Conservation (phyloP, 2,329 filamentous ascomycete genomes). For the Teratosphaeria gauchensis region DNA sequence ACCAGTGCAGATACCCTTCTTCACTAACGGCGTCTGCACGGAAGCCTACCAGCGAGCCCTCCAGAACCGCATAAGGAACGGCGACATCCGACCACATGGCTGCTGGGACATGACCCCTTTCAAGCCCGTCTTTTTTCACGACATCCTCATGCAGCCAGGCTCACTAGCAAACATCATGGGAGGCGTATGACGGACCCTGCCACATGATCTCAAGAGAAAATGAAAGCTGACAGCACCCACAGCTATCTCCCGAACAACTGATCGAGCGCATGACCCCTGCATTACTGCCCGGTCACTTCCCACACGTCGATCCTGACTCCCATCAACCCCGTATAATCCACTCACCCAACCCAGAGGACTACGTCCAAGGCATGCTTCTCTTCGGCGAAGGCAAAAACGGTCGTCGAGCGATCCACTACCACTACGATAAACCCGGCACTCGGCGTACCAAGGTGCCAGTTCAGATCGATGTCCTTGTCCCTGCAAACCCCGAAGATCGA, state of each 20-base stretch:
- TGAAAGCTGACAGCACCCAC: not conserved
- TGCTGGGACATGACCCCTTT: conserved; percentile 45
- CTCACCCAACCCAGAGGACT: conserved; percentile 8
- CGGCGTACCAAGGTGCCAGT: conserved; percentile 11
- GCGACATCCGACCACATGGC: conserved; percentile 37
- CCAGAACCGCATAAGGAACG: conserved; percentile 14
- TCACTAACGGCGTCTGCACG: conserved; percentile 7
- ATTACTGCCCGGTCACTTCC: conserved; percentile 13
- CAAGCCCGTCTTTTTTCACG: conserved; percentile 44
- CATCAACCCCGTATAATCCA: conserved; percentile 13
- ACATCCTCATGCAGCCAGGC: conserved; percentile 43
- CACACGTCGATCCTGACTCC: conserved; percentile 11
- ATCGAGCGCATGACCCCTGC: conserved; percentile 21
- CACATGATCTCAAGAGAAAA: not conserved
- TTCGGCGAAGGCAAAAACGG: conserved; percentile 16
- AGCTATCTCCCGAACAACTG: conserved; percentile 3
- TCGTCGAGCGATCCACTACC: conserved; percentile 13
- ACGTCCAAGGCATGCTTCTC: conserved; percentile 21
- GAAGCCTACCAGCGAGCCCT: conserved; percentile 18
- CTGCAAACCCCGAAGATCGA: not conserved
- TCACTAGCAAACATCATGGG: conserved; percentile 24
- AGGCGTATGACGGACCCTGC: conserved; percentile 9
- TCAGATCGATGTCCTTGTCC: conserved; percentile 15
- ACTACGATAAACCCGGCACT: conserved; percentile 12
- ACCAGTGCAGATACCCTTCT: conserved; percentile 6